phyloP scores from a whole-genome alignment of 2,329 filamentous ascomycete species.

The Hymenoscyphus occultus region DNA sequence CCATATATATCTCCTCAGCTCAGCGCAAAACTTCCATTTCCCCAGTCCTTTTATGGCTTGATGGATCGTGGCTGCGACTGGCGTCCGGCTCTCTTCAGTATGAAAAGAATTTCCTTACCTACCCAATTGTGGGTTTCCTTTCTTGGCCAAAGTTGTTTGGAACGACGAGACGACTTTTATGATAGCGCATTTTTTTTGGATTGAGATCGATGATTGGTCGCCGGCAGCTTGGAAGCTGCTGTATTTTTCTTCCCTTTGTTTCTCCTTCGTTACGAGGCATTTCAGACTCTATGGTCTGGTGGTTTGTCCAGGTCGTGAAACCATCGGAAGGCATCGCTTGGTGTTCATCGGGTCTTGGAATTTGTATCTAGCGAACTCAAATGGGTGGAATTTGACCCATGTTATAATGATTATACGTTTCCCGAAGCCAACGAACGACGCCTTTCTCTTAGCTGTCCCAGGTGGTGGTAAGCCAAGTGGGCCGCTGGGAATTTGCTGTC shows the following conservation, averaged over 20 bases:
- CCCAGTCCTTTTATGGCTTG: conserved; percentile 14
- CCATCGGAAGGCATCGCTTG: conserved; percentile 27
- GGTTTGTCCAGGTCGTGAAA: conserved; percentile 11
- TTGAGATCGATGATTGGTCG: conserved; percentile 15
- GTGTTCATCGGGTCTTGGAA: conserved; percentile 25
- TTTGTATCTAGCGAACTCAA: conserved; percentile 32
- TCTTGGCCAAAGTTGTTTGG: conserved; percentile 25
- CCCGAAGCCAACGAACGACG: neutral
- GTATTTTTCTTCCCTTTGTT: conserved; percentile 21
- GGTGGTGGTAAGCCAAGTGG: neutral
- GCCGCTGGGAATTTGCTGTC: neutral
- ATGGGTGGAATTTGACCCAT: conserved; percentile 10
- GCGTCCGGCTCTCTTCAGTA: conserved; percentile 10
- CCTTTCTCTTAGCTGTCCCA: conserved; percentile 7
- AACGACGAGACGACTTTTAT: conserved; percentile 33
- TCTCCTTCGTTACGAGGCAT: conserved; percentile 19
- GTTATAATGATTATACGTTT: conserved; percentile 14
- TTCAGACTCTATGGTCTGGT: conserved; percentile 8
- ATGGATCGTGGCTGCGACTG: conserved; percentile 11
- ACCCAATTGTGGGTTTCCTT: conserved; percentile 14
- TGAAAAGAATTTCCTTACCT: conserved; percentile 27
- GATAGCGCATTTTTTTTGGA: conserved; percentile 20
- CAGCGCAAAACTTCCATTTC: conserved; percentile 27
- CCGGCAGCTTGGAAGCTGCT: conserved; percentile 18
- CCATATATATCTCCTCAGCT: conserved; percentile 42